Conservation (phyloP, 805 yeast species). For the Ogataea paradorogensis region DNA sequence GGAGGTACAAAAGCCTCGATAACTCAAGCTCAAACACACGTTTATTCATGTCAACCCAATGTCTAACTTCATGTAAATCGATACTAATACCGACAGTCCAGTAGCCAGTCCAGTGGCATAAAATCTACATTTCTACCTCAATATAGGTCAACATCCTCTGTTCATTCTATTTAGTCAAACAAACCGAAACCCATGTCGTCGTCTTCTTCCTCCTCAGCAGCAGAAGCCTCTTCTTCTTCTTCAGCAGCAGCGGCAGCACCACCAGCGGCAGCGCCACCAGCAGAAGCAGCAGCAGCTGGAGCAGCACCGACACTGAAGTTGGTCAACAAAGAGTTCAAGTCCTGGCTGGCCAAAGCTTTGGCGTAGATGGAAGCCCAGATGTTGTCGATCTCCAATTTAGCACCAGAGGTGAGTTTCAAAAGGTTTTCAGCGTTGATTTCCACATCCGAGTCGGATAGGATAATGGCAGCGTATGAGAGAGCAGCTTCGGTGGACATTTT, state of each 20-base stretch:
- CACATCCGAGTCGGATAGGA: conserved; percentile 94
- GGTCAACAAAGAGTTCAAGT: conserved; percentile 65
- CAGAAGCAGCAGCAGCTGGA: conserved; percentile 49
- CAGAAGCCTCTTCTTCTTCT: conserved; percentile 60
- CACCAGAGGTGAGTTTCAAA: conserved; percentile 67
- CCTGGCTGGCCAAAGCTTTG: conserved; percentile 77
- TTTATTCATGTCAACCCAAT: too few relatives aligned
- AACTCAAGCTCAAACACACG: too few relatives aligned
- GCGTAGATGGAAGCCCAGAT: conserved; percentile 83
- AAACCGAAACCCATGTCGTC: conserved; percentile 76
- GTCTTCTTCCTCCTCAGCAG: conserved; percentile 58
- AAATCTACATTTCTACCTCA: too few relatives aligned
- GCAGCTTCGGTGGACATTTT: conserved; percentile 87
- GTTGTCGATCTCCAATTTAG: conserved; percentile 72
- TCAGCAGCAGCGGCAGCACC: conserved; percentile 46
- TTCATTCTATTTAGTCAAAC: conserved; percentile 58
- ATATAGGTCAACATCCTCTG: background rate
- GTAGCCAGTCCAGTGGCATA: too few relatives aligned
- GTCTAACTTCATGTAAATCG: too few relatives aligned
- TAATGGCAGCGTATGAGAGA: conserved; percentile 96
- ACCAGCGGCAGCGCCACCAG: conserved; percentile 42
- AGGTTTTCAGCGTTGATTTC: conserved; percentile 87
- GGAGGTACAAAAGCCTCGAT: too few relatives aligned
- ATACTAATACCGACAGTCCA: too few relatives aligned
- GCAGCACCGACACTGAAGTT: conserved; percentile 52